These are phyloP conservation scores for Toxoplasma gondii DNA, from an alignment of 169 alveolate genomes.

Conservation along the genomic window DNA sequence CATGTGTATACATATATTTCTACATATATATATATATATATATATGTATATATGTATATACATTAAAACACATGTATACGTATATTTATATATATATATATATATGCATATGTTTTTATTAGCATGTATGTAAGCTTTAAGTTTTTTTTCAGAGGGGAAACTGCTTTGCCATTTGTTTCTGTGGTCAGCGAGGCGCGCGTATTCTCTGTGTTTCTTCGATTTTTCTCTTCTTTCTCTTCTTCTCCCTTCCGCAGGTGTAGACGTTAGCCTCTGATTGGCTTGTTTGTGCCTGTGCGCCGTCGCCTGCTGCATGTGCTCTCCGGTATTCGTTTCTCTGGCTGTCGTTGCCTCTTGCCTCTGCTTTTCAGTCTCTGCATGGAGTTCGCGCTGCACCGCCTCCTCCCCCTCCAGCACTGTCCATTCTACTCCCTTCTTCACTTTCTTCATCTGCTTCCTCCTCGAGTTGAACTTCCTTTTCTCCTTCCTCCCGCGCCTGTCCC, in stretches of 20 bases:
- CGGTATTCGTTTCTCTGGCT: not conserved
- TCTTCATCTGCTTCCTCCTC: constrained; percentile 28
- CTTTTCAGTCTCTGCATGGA: constrained; percentile 26
- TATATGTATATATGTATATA: not conserved
- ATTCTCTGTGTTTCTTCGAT: no score
- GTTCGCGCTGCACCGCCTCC: constrained; percentile 20
- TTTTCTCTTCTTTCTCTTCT: no score
- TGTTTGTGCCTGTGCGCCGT: no score
- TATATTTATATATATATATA: constrained; percentile 4
- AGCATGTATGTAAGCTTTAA: no score
- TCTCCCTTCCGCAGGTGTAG: no score
- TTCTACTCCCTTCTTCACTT: constrained; percentile 1
- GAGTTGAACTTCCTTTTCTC: not conserved
- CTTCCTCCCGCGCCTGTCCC: not conserved
- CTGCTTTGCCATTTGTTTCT: no score
- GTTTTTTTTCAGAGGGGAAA: no score
- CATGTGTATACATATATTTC: no score
- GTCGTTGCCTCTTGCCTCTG: not conserved
- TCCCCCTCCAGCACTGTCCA: not conserved
- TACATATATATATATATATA: no score
- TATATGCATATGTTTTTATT: not conserved
- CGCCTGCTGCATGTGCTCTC: not conserved
- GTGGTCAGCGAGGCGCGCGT: no score
- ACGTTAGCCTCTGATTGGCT: no score
- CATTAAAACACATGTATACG: no score